Conservation (phyloP, 768 basidiomycete species). For the Lactarius tabidus region DNA sequence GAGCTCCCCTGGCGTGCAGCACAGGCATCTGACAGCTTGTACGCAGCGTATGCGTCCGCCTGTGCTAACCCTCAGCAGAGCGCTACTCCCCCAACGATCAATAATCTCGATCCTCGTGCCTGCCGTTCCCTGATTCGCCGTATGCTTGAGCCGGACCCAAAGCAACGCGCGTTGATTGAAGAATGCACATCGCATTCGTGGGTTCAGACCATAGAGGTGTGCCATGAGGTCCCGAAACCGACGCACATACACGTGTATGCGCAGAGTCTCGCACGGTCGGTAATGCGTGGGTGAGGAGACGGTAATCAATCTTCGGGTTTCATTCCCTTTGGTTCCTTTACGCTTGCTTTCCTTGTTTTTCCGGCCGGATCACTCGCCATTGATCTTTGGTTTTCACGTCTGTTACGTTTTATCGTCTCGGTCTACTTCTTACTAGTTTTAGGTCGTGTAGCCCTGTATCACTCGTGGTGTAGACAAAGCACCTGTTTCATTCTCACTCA, state of each 20-base stretch:
- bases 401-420: background rate
- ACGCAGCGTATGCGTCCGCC: slow-evolving; percentile 66
- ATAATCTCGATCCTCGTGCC: slow-evolving; percentile 81
- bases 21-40: slow-evolving; percentile 76
- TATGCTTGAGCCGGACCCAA: slow-evolving; percentile 96
- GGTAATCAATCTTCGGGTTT: background rate
- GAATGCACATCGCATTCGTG: slow-evolving; percentile 75
- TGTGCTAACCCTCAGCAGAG: slow-evolving; percentile 46
- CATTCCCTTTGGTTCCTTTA: background rate
- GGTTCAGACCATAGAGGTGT: slow-evolving; percentile 80
- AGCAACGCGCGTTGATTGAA: slow-evolving; percentile 69
- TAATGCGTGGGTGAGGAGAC: slow-evolving; percentile 17
- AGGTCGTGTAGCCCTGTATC: slow-evolving; percentile 2
- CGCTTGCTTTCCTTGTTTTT: background rate
- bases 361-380: background rate
- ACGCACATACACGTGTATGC: slow-evolving; percentile 61
- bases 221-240: slow-evolving; percentile 59
- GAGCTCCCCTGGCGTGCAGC: slow-evolving; percentile 98
- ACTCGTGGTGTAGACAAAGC: background rate
- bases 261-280: slow-evolving; percentile 14
- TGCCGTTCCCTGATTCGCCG: slow-evolving; percentile 79
- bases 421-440: slow-evolving; percentile 11
- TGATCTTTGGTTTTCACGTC: background rate
- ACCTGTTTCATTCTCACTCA: background rate
- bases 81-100: slow-evolving; percentile 62